phyloP scores from a whole-genome alignment of 192 early-diverging fungal genomes.

The Backusella australiensis region DNA sequence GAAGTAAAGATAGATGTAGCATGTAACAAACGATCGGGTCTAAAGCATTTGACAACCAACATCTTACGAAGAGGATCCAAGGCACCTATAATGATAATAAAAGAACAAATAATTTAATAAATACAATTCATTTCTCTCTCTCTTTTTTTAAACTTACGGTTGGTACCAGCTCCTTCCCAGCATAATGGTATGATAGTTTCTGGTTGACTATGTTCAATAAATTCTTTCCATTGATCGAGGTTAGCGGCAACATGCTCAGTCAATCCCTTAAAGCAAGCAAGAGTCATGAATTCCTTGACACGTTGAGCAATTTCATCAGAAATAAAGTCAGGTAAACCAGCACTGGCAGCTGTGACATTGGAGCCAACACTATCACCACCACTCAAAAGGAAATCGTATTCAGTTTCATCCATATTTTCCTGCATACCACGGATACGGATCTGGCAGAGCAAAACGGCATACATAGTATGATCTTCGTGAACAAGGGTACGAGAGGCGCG shows the following conservation, averaged over 20 bases:
- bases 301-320: conserved; percentile 49
- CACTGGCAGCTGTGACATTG: conserved; percentile 16
- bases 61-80: conserved; percentile 74
- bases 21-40: conserved; percentile 85
- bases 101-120: not conserved
- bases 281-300: conserved; percentile 41
- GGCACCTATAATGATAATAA: conserved; percentile 25
- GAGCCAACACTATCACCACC: conserved; percentile 50
- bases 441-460: conserved; percentile 84
- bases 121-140: not conserved
- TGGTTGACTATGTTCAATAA: conserved; percentile 41
- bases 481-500: conserved; percentile 80
- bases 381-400: conserved; percentile 71
- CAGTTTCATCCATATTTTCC: conserved; percentile 57
- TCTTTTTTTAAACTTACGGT: conserved; percentile 19
- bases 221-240: conserved; percentile 46
- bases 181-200: conserved; percentile 52
- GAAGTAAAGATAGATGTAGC: conserved; percentile 71
- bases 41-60: conserved; percentile 79
- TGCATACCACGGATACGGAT: conserved; percentile 72
- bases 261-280: conserved; percentile 44
- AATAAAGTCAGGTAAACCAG: conserved; percentile 44
- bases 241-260: conserved; percentile 37
- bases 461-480: conserved; percentile 90
- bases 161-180: conserved; percentile 42